These are phyloP conservation scores for Trichophyton schoenleinii DNA, from an alignment of 2,329 filamentous ascomycete species.

Conservation along the genomic window DNA sequence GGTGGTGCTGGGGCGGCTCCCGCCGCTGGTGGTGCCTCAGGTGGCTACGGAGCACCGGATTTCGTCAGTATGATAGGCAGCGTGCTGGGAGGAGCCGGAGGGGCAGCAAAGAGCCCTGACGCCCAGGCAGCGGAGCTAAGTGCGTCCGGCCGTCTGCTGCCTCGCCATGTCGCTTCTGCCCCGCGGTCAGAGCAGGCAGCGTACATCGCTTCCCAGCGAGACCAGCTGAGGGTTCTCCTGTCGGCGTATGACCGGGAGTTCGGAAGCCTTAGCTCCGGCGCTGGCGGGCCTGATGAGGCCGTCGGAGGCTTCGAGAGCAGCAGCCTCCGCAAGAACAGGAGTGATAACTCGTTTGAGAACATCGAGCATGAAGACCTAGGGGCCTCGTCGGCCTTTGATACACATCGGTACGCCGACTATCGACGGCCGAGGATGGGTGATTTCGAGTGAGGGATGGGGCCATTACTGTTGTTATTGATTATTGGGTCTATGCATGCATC, in stretches of 20 bases:
- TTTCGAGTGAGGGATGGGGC: neutral
- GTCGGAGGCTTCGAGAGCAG: conserved; percentile 14
- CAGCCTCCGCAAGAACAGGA: conserved; percentile 61
- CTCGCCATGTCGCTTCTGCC: conserved; percentile 51
- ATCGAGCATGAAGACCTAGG: conserved; percentile 58
- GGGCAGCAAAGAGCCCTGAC: conserved; percentile 27
- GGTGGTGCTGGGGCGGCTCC: conserved; percentile 24
- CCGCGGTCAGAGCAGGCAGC: conserved; percentile 52
- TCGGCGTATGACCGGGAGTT: conserved; percentile 71
- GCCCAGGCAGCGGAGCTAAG: conserved; percentile 40
- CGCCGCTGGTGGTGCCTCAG: conserved; percentile 25
- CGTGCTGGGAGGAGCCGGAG: conserved; percentile 53
- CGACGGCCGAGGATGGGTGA: conserved; percentile 3
- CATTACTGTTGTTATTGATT: too few relatives aligned
- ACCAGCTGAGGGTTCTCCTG: conserved; percentile 61
- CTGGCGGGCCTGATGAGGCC: conserved; percentile 28
- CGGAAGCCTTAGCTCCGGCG: conserved; percentile 40
- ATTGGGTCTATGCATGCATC: neutral
- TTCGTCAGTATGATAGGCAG: conserved; percentile 67
- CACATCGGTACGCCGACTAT: conserved; percentile 1
- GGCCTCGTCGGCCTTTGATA: conserved; percentile 9
- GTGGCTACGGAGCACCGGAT: conserved; percentile 34
- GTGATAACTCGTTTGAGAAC: conserved; percentile 80
- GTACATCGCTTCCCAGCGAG: conserved; percentile 68
- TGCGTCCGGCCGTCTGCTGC: conserved; percentile 54